Evolutionary conservation across 2,329 filamentous ascomycete species (phyloP), one percentile per base, ranked within the genome.

Genomic region (Phialemonium atrogriseum): DNA sequence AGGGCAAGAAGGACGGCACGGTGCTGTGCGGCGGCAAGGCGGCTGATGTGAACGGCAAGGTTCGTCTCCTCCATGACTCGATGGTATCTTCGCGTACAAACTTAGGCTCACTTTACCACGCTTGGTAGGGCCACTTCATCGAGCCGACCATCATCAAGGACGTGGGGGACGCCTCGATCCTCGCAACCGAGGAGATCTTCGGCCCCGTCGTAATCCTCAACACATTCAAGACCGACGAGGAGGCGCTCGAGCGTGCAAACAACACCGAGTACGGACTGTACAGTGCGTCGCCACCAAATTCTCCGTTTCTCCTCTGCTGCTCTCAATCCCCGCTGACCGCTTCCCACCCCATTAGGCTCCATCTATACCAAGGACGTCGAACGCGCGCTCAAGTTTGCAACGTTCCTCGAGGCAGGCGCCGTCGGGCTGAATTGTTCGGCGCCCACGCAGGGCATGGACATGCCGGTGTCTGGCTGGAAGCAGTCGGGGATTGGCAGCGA

Each of bases 131-230:
- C 40, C 93, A 84, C 74, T 93, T 89, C 69, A 89, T 93, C 60
- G 67, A 89, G 69, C 86, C 86, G 24, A 94, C 86, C 51, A 85
- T 94, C 66, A 93, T 94, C 71, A 78, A 74, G 59, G 78, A 86
- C 52, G 85, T 91, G 45, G 74, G 66, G 30, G 62, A 77, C 45
- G 75, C 89, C 59, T 91, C 91, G 84, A 88, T 84, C 74, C 91
- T 94, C 52, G 79, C 87, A 64, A 75, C 85, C 59, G 84, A 93
- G 65, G 86, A 94, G 66, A 91, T 94, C 56, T 94, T 94, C 56
- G 86, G 86, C 43, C 86, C 86, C 37, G 86, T 94, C 42, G 84
- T 78, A 65, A 73, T 81, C 49, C 80, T 94, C 47, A 72, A 80
- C 66, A 93, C 88, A 68, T 93, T 94, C 73, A 82, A 80, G 67